Base-by-base conservation (phyloP, 1,139 yeast species). In the Diutina neorugosa region DNA sequence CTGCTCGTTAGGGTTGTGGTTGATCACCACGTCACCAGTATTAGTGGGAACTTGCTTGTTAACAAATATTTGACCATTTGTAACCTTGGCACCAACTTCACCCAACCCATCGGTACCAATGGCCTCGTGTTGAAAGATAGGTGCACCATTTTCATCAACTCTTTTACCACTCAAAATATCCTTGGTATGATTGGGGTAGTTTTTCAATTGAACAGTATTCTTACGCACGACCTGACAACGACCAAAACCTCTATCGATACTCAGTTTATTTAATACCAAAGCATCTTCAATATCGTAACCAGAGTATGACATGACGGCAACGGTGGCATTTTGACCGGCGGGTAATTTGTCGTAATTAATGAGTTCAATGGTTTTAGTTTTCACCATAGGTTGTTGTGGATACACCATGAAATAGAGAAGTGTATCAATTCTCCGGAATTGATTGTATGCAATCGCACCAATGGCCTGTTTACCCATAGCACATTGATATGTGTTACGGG, bases 381-480 rank as follows among this genome's bases (percentile, higher is more conserved):
- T 93, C 37, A 94, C 99, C 97, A 93, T 88, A 1, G 99, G 99
- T 65, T 91, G 97, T 69, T 93, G 98, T 8, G 99, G 99, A 65
- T 94, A 93, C 18, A 91, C 96, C 96, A 93, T 88, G 61, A 93
- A 76, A 66, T 93, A 93, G 59, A 94, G 74, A 62, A 93, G 72
- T 0, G 99, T 94, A 65, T 93, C 99, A 61, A 93, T 93, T 69
- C 99, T 82, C 65, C 90, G 81, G 71, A 93, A 87, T 69, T 93
- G 98, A 68, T 93, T 93, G 68, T 93, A 93, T 27, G 96, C 97
- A 69, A 94, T 94, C 8, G 98, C 98, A 60, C 99, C 99, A 69
- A 93, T 93, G 21, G 98, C 98, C 73, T 93, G 99, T 74, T 93
- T 93, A 82, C 98, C 98, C 98, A 93, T 93, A 67, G 98, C 98